Base-by-base conservation (phyloP, 495 filamentous ascomycete species). In the Trichocladium uniseriatum region DNA sequence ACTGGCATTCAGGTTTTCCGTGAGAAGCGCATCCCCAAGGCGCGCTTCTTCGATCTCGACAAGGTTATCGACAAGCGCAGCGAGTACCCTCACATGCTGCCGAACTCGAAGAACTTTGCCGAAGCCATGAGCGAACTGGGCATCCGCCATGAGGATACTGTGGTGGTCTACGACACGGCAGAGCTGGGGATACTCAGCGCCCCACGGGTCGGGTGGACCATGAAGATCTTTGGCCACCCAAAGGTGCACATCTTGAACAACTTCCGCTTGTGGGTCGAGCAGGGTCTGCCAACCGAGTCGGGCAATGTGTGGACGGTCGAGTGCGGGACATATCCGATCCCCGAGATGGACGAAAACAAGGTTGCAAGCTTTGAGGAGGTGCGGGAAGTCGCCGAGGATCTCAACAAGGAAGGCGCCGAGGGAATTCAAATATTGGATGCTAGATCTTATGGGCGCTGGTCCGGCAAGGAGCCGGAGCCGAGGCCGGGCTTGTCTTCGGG, bases 31-130 rank as follows among this genome's bases (percentile, higher is more conserved):
- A 89, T 98, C 51, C 89, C 91, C 0, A 77, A 78, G 51, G 81
- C 92, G 2, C 82, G 89, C n/a, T 98, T 97, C 78, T 98, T 98
- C 64, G 87, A 97, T 66, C 74, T 98, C 19, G 94, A 98, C 67
- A 84, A 75, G 27, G 76, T 95, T 57, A 90, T 89, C 53, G 94
- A 97, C 62, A 79, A 79, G 57, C 77, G 79, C 54, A 94, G 86
- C 29, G 84, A 86, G 6, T 98, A 95, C 62, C 91, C 92, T 11
- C 92, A 98, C 64, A 98, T 98, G 92, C 84, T 98, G 6, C 94
- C 94, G 3, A 83, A 75, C 16, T 71, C 84, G 14, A 78, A 84
- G 53, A 72, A 77, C 27, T 97, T 97, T 64, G 84, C 89, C 36
- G 74, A 82, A 49, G 87, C 89, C 9, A 95, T 98, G 94, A 79